A percentile compares a stretch with the other conserved stretches of the same genome.
These are phyloP conservation scores for Ustilago trichophora DNA, from an alignment of 1,284 basidiomycete genomes.

Conservation along the genomic window DNA sequence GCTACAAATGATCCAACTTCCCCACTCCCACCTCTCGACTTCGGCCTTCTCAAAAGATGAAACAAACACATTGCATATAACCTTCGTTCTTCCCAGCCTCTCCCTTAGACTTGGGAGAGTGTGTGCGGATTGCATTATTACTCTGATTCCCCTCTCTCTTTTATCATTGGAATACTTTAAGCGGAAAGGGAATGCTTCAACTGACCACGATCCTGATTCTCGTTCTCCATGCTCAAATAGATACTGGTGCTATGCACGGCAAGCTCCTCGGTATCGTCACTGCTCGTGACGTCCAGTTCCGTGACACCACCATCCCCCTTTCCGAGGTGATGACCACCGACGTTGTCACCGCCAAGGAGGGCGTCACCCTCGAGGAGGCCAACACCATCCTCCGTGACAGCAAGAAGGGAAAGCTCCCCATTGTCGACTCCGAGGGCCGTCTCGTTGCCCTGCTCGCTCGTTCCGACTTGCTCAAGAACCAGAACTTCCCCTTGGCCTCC, in stretches of 20 bases:
- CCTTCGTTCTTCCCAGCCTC: slow-evolving; percentile 87
- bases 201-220: too few relatives aligned
- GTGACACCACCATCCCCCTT: slow-evolving; percentile 75
- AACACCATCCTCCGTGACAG: slow-evolving; percentile 94
- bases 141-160: slow-evolving; percentile 67
- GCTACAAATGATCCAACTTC: background rate
- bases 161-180: too few relatives aligned
- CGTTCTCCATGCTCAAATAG: too few relatives aligned
- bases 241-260: slow-evolving; percentile 83
- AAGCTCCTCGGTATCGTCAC: slow-evolving; percentile 97
- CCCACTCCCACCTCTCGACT: background rate
- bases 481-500: slow-evolving; percentile 93
- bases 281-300: slow-evolving; percentile 95
- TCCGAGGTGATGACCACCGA: slow-evolving; percentile 84
- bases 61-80: slow-evolving; percentile 68
- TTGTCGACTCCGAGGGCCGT: slow-evolving; percentile 59
- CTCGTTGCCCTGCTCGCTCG: slow-evolving; percentile 70
- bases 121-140: slow-evolving; percentile 74
- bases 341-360: slow-evolving; percentile 61
- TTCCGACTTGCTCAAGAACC: slow-evolving; percentile 96
- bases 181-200: too few relatives aligned
- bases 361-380: slow-evolving; percentile 81
- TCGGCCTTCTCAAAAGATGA: slow-evolving; percentile 36
- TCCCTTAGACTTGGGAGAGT: slow-evolving; percentile 75
- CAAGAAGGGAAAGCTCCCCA: slow-evolving; percentile 93